Evolutionary conservation across 2,329 filamentous ascomycete species (phyloP).

Genomic region (Colletotrichum falcatum): DNA sequence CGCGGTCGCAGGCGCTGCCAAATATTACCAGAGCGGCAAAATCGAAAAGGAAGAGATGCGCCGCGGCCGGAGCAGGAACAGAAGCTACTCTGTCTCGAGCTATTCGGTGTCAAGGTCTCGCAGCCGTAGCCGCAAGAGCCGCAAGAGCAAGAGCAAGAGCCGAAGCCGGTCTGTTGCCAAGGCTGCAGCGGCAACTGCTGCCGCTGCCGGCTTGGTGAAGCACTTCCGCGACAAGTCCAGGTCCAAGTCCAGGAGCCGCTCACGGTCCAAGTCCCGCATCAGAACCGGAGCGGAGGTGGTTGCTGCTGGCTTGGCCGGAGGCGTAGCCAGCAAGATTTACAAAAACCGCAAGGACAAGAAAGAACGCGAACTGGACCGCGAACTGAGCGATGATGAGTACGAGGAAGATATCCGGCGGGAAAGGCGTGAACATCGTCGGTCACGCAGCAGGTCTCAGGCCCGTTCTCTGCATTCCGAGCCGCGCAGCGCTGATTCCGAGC

Average conservation of each 20-base stretch:
- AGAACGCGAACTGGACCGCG: slow-evolving; percentile 56
- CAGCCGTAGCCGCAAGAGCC: slow-evolving; percentile 52
- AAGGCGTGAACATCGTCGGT: slow-evolving; percentile 42
- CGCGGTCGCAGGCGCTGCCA: slow-evolving; percentile 73
- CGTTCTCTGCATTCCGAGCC: slow-evolving; percentile 63
- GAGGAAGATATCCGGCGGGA: slow-evolving; percentile 41
- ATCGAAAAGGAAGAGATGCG: slow-evolving; percentile 68
- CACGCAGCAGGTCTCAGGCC: slow-evolving; percentile 65
- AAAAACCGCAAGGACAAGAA: slow-evolving; percentile 72
- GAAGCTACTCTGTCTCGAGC: slow-evolving; percentile 50
- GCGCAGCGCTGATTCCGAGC: slow-evolving; percentile 70
- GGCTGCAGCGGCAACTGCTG: slow-evolving; percentile 68
- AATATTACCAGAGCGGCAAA: slow-evolving; percentile 72
- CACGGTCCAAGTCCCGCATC: slow-evolving; percentile 60
- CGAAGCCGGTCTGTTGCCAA: slow-evolving; percentile 66
- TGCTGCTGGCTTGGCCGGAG: slow-evolving; percentile 69
- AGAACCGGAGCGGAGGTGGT: slow-evolving; percentile 71
- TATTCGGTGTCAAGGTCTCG: slow-evolving; percentile 58
- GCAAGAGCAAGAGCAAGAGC: slow-evolving; percentile 52
- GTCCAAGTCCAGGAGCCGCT: slow-evolving; percentile 49
- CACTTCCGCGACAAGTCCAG: slow-evolving; percentile 63
- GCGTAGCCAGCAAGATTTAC: slow-evolving; percentile 71
- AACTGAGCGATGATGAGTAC: slow-evolving; percentile 50
- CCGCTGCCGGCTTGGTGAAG: slow-evolving; percentile 68
- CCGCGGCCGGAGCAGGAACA: slow-evolving; percentile 67